These are phyloP conservation scores for Candolleomyces aberdarensis DNA, from an alignment of 768 basidiomycete genomes.

Conservation along the genomic window DNA sequence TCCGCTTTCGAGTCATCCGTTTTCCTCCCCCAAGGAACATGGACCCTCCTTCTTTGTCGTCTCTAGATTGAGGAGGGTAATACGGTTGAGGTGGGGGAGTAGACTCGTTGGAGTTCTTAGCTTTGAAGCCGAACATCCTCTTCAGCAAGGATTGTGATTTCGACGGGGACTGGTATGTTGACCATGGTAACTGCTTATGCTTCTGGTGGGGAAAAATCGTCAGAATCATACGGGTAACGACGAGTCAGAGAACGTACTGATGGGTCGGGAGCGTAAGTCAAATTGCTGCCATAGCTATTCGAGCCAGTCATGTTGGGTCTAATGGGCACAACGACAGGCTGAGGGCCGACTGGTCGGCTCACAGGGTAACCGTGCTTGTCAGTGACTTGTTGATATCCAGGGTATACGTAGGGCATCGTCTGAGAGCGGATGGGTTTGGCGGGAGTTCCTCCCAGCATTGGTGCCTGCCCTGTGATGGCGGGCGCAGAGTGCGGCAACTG, in stretches of 20 bases:
- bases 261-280: constrained; percentile 1
- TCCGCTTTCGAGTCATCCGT: constrained; percentile 6
- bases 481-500: constrained; percentile 3
- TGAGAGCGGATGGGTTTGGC: constrained; percentile 10
- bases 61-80: neutral
- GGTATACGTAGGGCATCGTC: constrained; percentile 9
- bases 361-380: constrained; percentile 5
- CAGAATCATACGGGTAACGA: neutral
- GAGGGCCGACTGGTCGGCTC: neutral
- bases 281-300: constrained; percentile 1
- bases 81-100: constrained; percentile 4
- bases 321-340: neutral
- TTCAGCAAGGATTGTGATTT: constrained; percentile 14
- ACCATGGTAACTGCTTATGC: constrained; percentile 12
- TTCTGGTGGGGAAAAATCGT: neutral
- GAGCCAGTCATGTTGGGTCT: constrained; percentile 6
- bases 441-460: constrained; percentile 5
- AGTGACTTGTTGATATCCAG: constrained; percentile 1
- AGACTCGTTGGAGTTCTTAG: constrained; percentile 3
- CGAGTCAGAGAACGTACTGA: neutral
- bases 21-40: neutral
- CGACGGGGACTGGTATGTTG: constrained; percentile 10
- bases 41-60: neutral
- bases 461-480: constrained; percentile 1
- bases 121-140: constrained; percentile 16